Base-by-base conservation (phyloP, 257 asterid genomes). In the Nicotiana sylvestris region DNA sequence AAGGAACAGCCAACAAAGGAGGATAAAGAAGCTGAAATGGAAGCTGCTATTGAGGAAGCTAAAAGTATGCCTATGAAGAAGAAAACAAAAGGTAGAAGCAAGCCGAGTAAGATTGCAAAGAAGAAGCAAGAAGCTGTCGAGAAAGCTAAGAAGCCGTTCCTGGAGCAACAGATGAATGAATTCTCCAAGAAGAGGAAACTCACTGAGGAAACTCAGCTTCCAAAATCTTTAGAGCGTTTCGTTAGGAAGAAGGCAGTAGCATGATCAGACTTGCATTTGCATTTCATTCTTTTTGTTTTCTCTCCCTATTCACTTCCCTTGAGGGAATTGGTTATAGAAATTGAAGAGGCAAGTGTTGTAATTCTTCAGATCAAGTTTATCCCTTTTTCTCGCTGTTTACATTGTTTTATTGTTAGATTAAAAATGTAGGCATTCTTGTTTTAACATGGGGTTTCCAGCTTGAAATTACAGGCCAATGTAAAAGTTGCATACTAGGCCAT, bases 51-150 rank as follows among this genome's bases (percentile, higher is more conserved):
- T 15, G 93, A 84, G 69, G 92, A 83, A 21, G 98, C 95, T 6
- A 96, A 93, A 87, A 86, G 37, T 43, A 27, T 33, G 13, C 16
- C 83, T 4, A 1, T 91, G 39, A 92, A 93, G 90, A 96, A 94
- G 90, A 96, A 93, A 83, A 96, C 98, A 0, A 94, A 94, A 84
- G 99, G 98, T 39, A 89, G 98, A 89, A 94, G 91, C 86, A 96
- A 94, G 85, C 93, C 99, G 0, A 93, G 98, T 80, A 94, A 88
- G 82, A 65, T 83, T 65, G 93, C 98, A 0, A 91, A 84, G 90
- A 96, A 92, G 93, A 92, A 93, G 88, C 85, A 90, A 87, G 95
- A 92, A 81, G 93, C 90, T 11, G 85, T 94, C 17, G 87, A 82
- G 80, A 90, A 84, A 17, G 98, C 95, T 39, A 96, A 92, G 92